Conservation (phyloP, 2,329 filamentous ascomycete species). For the Pyricularia grisea region DNA sequence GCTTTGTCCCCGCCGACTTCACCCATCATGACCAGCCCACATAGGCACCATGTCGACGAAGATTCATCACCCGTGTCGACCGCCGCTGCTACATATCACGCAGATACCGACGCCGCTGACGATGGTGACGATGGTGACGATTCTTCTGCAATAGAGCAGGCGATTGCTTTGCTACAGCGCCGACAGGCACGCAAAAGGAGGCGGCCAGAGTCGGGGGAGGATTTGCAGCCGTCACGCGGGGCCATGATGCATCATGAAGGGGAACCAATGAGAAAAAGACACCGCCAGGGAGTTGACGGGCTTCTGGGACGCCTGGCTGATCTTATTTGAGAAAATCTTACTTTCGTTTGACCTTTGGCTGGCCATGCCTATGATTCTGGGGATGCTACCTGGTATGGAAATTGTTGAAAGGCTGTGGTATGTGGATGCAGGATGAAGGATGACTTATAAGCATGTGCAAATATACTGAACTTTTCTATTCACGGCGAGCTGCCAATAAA, state of each 20-base stretch:
- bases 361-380: too few species aligned
- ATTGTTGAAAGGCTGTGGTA: too few species aligned
- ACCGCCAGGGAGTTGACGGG: neutral
- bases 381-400: too few species aligned
- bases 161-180: neutral
- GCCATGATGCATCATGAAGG: neutral
- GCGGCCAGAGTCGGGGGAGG: neutral
- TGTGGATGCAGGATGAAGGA: too few species aligned
- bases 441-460: too few species aligned
- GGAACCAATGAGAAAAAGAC: neutral
- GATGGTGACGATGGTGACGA: neutral
- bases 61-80: neutral
- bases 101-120: neutral
- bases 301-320: neutral
- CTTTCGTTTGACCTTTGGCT: too few species aligned
- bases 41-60: neutral
- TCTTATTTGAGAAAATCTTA: too few species aligned
- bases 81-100: neutral
- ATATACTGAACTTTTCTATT: too few species aligned
- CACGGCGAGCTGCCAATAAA: too few species aligned
- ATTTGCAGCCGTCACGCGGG: neutral
- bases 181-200: neutral
- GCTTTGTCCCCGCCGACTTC: neutral
- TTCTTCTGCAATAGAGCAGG: neutral
- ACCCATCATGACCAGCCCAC: neutral